Percentiles rank a stretch among this genome's conserved stretches.
phyloP scores from a whole-genome alignment of 441 rosid genomes.

The Adansonia grandidieri region DNA sequence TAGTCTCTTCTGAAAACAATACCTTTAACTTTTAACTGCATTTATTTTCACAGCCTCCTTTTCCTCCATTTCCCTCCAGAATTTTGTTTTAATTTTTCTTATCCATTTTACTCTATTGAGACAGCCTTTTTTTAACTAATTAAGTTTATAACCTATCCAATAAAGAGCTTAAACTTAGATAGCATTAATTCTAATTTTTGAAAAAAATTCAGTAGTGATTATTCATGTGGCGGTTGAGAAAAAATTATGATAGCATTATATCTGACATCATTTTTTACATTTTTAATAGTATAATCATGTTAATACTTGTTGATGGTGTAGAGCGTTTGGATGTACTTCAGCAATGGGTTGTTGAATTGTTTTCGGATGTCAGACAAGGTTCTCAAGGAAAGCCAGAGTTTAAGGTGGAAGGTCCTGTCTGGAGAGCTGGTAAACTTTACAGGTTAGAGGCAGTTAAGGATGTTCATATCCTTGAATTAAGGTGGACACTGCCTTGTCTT shows the following conservation, averaged over 20 bases:
- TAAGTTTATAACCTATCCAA: constrained; percentile 15
- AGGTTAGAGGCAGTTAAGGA: constrained; percentile 91
- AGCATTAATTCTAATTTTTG: constrained; percentile 1
- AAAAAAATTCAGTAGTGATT: background rate
- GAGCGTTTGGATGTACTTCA: constrained; percentile 88
- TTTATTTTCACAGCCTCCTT: background rate
- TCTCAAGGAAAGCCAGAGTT: constrained; percentile 62
- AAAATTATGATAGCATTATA: background rate
- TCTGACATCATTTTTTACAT: background rate
- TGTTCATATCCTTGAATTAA: constrained; percentile 79
- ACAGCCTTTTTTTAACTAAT: background rate
- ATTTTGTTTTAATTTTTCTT: background rate
- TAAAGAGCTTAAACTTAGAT: background rate
- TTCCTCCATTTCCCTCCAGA: background rate
- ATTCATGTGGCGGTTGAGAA: background rate
- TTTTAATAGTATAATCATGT: constrained; percentile 12
- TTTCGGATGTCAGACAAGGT: constrained; percentile 67
- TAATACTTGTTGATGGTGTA: constrained; percentile 43
- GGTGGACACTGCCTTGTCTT: constrained; percentile 93
- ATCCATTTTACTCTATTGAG: background rate
- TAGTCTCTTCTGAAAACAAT: background rate
- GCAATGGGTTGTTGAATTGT: constrained; percentile 85
- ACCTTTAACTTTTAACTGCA: background rate
- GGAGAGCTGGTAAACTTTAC: constrained; percentile 80
- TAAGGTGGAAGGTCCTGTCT: constrained; percentile 67